phyloP scores from a whole-genome alignment of 2,329 filamentous ascomycete genomes.

The Calonectria fujianensis region DNA sequence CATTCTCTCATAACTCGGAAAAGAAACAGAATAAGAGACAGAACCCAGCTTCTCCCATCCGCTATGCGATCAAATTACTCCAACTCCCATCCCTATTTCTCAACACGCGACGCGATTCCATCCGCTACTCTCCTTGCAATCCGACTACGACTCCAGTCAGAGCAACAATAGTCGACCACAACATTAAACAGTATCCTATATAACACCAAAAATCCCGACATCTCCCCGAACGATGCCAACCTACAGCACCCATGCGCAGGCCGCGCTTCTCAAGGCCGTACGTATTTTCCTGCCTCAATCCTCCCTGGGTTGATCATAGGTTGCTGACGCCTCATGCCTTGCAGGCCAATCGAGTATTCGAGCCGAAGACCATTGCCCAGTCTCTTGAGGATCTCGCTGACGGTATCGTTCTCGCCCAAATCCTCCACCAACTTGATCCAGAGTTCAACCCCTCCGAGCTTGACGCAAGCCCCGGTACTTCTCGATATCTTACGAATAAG shows the following conservation, averaged over 20 bases:
- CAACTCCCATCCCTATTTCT: slow-evolving; percentile 39
- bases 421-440: slow-evolving; percentile 75
- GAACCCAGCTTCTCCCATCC: slow-evolving; percentile 30
- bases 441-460: slow-evolving; percentile 74
- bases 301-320: slow-evolving; percentile 29
- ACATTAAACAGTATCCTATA: slow-evolving; percentile 10
- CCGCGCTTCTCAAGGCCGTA: slow-evolving; percentile 75
- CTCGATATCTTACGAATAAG: slow-evolving; percentile 69
- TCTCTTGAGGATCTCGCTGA: slow-evolving; percentile 72
- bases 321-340: slow-evolving; percentile 41
- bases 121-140: slow-evolving; percentile 41
- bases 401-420: slow-evolving; percentile 72
- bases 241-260: slow-evolving; percentile 67
- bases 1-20: slow-evolving; percentile 40
- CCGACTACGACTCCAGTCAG: slow-evolving; percentile 34
- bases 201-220: slow-evolving; percentile 36
- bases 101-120: slow-evolving; percentile 55
- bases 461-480: slow-evolving; percentile 66
- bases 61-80: slow-evolving; percentile 48
- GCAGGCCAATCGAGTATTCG: slow-evolving; percentile 64
- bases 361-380: slow-evolving; percentile 67
- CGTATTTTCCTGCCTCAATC: slow-evolving; percentile 50
- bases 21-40: neutral
- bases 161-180: slow-evolving; percentile 31
- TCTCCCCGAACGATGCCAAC: slow-evolving; percentile 57